Base-by-base conservation (phyloP, 139 green algal genomes). In the Chlamydomonas applanata region DNA sequence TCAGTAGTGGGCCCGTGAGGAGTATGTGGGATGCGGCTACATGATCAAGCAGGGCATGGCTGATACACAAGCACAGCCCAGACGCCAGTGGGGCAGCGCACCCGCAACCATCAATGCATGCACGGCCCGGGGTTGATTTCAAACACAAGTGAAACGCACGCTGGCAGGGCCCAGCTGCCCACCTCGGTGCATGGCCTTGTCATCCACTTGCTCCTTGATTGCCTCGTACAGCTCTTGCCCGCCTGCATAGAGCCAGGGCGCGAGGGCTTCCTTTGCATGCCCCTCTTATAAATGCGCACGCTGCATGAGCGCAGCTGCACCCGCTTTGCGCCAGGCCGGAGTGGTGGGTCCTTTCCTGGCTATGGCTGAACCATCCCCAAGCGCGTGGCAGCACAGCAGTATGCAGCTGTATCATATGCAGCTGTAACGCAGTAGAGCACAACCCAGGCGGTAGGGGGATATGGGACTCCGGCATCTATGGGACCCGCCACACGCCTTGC, bases 151-250 rank as follows among this genome's bases (percentile, higher is more conserved):
- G n/a, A n/a, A n/a, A n/a, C n/a, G 9, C 22, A 19, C 40, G 22
- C 44, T 44, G 19, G 11, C 52, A 52, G 27, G 4, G 4, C 27
- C 5, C 32, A 22, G 24, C 3, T 53, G 52, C n/a, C 20, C 33
- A 85, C 79, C 56, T 66, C 54, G 54, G 11, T 78, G 45, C 22
- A 85, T 40, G 14, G 71, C 75, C 2, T 59, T 67, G 0, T 77
- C 72, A 46, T 85, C 80, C 11, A 72, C 56, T 30, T 82, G 62
- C 67, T 85, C 80, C 34, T 76, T 77, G 1, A 85, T 74, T 29
- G 74, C 80, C 3, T 74, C 71, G 49, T 85, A 85, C 71, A 85
- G 35, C 46, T 70, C 70, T 40, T 85, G 80, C 0, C 70, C 80
- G 45, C 61, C 79, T 84, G 72, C 14, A 30, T 13, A 14, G 16